phyloP scores from a whole-genome alignment of 2,329 filamentous ascomycete species.

The Aplosporella prunicola region DNA sequence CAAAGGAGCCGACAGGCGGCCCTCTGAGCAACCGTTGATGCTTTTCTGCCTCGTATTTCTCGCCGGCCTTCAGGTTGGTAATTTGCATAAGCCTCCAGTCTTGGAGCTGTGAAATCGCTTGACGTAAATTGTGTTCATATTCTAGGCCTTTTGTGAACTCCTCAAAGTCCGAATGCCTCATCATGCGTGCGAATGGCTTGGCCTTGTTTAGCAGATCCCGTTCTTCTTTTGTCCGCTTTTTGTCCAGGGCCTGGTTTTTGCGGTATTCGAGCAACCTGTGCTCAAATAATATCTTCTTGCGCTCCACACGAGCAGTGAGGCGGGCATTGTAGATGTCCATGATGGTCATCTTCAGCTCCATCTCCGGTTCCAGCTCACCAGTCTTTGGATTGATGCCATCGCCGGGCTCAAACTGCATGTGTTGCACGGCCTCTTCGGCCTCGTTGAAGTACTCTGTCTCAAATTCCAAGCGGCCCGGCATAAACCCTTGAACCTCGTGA shows the following conservation, averaged over 20 bases:
- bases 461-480: slow-evolving; percentile 94
- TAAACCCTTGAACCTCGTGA: slow-evolving; percentile 97
- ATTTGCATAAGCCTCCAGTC: slow-evolving; percentile 87
- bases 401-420: slow-evolving; percentile 96
- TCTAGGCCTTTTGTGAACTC: slow-evolving; percentile 74
- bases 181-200: slow-evolving; percentile 93
- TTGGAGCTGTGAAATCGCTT: slow-evolving; percentile 82
- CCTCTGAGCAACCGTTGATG: slow-evolving; percentile 56
- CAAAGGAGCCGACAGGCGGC: slow-evolving; percentile 68
- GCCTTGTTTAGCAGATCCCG: slow-evolving; percentile 82
- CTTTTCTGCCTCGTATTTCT: slow-evolving; percentile 91
- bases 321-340: slow-evolving; percentile 98
- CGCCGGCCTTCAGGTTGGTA: slow-evolving; percentile 72
- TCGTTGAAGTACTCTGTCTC: slow-evolving; percentile 98
- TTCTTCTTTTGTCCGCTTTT: slow-evolving; percentile 94
- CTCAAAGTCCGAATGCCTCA: slow-evolving; percentile 88
- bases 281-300: slow-evolving; percentile 95
- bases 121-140: slow-evolving; percentile 82
- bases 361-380: slow-evolving; percentile 83
- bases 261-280: slow-evolving; percentile 89
- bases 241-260: slow-evolving; percentile 81
- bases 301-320: slow-evolving; percentile 79
- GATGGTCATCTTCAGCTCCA: slow-evolving; percentile 93
- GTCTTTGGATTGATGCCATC: slow-evolving; percentile 81
- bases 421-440: slow-evolving; percentile 92